Evolutionary conservation across 129 eudicot species (phyloP).

Genomic region (Artemisia annua): DNA sequence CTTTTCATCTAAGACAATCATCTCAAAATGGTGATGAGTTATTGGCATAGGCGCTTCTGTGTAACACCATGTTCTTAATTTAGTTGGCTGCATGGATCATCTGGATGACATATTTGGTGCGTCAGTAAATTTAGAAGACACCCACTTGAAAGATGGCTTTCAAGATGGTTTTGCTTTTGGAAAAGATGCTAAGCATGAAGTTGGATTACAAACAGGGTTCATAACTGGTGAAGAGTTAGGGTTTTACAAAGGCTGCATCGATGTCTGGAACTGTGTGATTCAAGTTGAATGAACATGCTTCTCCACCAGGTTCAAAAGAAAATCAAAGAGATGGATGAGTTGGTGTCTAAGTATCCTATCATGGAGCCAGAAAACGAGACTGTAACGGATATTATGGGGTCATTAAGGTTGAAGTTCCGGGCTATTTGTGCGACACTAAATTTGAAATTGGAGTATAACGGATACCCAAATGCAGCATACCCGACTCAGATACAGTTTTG

Average conservation of each 20-base stretch:
- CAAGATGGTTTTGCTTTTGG: constrained; percentile 49
- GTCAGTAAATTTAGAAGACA: too few relatives aligned
- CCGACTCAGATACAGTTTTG: constrained; percentile 36
- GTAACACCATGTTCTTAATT: too few relatives aligned
- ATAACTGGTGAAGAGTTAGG: constrained; percentile 75
- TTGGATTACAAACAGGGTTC: constrained; percentile 74
- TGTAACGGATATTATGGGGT: constrained; percentile 38
- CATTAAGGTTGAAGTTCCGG: constrained; percentile 37
- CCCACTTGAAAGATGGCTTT: too few relatives aligned
- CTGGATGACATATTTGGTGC: too few relatives aligned
- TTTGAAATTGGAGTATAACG: constrained; percentile 58
- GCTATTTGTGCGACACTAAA: constrained; percentile 36
- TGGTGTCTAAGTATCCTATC: constrained; percentile 39
- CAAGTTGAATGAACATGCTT: constrained; percentile 47
- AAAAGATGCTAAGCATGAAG: constrained; percentile 59
- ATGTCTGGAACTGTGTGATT: constrained; percentile 58
- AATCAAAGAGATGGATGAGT: constrained; percentile 73
- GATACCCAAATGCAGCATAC: constrained; percentile 56
- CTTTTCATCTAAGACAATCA: too few relatives aligned
- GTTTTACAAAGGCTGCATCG: constrained; percentile 72
- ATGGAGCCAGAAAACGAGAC: constrained; percentile 43
- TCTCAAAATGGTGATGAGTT: too few relatives aligned
- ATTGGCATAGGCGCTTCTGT: too few relatives aligned
- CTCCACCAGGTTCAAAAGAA: constrained; percentile 57
- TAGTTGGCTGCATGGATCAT: too few relatives aligned